Evolutionary conservation across 306 rosid genomes (phyloP).

Genomic region (Prunus mume): DNA sequence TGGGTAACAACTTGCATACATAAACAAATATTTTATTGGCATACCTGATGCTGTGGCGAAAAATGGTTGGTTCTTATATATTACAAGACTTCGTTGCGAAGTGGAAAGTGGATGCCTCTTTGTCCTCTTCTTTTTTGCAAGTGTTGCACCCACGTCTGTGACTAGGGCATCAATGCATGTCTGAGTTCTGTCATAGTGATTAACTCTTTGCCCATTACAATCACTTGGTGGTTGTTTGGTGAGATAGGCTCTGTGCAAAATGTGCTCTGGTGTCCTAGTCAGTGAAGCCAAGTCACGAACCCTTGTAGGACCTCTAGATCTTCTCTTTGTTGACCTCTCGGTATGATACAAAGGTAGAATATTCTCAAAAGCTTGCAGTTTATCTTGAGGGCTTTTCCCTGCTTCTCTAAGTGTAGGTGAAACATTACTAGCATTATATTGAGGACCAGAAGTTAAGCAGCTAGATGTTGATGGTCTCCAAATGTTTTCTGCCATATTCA

Average conservation of each 20-base stretch:
- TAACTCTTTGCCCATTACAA: slow-evolving; percentile 21
- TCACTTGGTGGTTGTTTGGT: slow-evolving; percentile 20
- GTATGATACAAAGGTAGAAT: slow-evolving; percentile 14
- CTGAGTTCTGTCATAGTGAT: slow-evolving; percentile 27
- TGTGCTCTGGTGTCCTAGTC: slow-evolving; percentile 28
- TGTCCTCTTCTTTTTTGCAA: slow-evolving; percentile 49
- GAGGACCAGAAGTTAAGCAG: not conserved
- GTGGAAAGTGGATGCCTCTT: slow-evolving; percentile 41
- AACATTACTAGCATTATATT: not conserved
- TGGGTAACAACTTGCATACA: not conserved
- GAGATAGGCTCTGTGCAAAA: slow-evolving; percentile 23
- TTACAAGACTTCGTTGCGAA: slow-evolving; percentile 25
- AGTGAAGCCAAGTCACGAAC: slow-evolving; percentile 35
- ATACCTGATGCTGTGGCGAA: slow-evolving; percentile 50
- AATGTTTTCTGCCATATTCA: slow-evolving; percentile 9
- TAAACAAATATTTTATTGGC: slow-evolving; percentile 11
- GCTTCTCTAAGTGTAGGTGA: slow-evolving; percentile 6
- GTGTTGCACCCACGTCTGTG: slow-evolving; percentile 34
- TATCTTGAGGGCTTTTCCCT: not conserved
- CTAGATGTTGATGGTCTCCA: slow-evolving; percentile 9
- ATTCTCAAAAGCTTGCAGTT: slow-evolving; percentile 20
- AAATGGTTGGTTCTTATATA: slow-evolving; percentile 32
- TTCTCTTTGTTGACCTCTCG: slow-evolving; percentile 36
- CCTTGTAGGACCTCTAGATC: slow-evolving; percentile 47
- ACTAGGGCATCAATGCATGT: slow-evolving; percentile 41